Evolutionary conservation across 2,329 filamentous ascomycete genomes (phyloP).

Genomic region (Pestalotiopsis sp.): DNA sequence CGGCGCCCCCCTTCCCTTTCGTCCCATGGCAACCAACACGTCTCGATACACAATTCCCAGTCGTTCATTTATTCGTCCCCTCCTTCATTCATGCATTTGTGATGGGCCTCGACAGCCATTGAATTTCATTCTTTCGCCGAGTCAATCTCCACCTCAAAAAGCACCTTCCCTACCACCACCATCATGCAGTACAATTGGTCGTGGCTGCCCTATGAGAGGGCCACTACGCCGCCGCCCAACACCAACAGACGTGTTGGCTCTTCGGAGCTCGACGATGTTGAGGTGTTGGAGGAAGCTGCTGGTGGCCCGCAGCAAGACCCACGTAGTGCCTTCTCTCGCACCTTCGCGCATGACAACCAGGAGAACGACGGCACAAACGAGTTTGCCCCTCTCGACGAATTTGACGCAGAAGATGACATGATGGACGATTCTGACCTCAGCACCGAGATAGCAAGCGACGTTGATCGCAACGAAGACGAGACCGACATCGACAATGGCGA

Average conservation of each 20-base stretch:
- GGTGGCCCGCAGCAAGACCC: slow-evolving; percentile 3
- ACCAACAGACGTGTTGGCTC: background rate
- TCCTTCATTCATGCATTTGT: too few relatives aligned
- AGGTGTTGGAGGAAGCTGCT: slow-evolving; percentile 7
- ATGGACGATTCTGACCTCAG: slow-evolving; percentile 22
- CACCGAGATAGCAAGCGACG: slow-evolving; percentile 15
- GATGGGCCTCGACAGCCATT: too few relatives aligned
- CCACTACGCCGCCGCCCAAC: slow-evolving; percentile 4
- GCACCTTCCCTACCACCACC: background rate
- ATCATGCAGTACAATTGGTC: slow-evolving; percentile 11
- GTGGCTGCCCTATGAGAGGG: slow-evolving; percentile 2
- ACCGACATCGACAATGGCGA: slow-evolving; percentile 32
- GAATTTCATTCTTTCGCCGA: too few relatives aligned
- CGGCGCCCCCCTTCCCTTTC: too few relatives aligned
- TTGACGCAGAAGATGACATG: slow-evolving; percentile 20
- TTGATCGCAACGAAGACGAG: slow-evolving; percentile 30
- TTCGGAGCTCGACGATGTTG: background rate
- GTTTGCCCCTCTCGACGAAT: background rate
- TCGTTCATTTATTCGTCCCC: too few relatives aligned
- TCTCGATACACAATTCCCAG: too few relatives aligned
- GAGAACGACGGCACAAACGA: slow-evolving; percentile 26
- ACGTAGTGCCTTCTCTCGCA: background rate
- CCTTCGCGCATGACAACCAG: slow-evolving; percentile 20
- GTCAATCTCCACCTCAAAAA: too few relatives aligned
- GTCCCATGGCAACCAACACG: too few relatives aligned